Evolutionary conservation across 495 filamentous ascomycete species (phyloP).

Genomic region (Beverwykella pulmonaria): DNA sequence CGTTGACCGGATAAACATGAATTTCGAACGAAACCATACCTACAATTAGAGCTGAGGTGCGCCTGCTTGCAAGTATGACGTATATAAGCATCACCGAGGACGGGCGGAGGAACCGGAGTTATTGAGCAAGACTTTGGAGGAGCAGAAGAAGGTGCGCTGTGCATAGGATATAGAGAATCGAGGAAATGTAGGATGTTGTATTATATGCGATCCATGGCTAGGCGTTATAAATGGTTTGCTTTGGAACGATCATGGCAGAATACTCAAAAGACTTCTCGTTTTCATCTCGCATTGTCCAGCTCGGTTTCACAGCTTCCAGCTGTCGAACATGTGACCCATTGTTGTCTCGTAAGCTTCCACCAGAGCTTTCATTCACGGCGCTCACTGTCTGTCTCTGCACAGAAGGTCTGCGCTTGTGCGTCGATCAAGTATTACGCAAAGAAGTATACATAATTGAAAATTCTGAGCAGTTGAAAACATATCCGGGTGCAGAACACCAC

Average conservation of each 20-base stretch:
- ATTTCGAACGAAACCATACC: not conserved
- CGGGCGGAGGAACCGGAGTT: not conserved
- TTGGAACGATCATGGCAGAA: not conserved
- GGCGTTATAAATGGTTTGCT: not conserved
- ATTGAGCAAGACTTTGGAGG: not conserved
- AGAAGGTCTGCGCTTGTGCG: too few relatives aligned
- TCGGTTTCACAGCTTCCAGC: too few relatives aligned
- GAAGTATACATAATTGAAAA: too few relatives aligned
- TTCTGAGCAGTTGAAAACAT: too few relatives aligned
- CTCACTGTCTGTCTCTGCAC: too few relatives aligned
- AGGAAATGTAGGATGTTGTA: not conserved
- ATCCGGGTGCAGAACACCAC: too few relatives aligned
- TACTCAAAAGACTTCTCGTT: not conserved
- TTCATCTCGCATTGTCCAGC: too few relatives aligned
- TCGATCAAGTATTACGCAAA: too few relatives aligned
- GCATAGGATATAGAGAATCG: not conserved
- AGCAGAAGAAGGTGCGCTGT: not conserved
- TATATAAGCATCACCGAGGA: not conserved
- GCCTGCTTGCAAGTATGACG: not conserved
- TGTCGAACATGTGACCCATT: too few relatives aligned
- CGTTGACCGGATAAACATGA: not conserved
- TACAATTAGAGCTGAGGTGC: not conserved
- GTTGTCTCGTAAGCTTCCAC: too few relatives aligned
- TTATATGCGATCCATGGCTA: not conserved
- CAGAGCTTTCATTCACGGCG: too few relatives aligned